Base-by-base conservation (phyloP, 352 stramenopile species). In the Pythium monospermum region DNA sequence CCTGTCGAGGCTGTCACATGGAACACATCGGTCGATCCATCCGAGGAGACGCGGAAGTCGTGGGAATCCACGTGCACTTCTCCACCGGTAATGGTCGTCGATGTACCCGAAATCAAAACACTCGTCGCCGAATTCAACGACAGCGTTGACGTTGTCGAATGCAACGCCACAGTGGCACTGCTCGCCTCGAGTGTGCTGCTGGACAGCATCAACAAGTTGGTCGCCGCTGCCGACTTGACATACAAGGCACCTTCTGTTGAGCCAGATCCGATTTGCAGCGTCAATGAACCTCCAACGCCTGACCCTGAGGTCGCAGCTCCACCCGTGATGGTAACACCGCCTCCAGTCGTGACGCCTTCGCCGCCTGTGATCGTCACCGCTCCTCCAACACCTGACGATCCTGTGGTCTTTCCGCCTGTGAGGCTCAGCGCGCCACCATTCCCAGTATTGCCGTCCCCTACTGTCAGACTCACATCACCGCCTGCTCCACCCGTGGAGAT, bases 41-140 rank as follows among this genome's bases (percentile, higher is more conserved):
- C 36, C n/a, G 40, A 40, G 3, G 54, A 52, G 33, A 64, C 48
- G 18, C 36, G 40, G 31, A 64, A 59, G 37, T 64, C 39, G 28
- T 81, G 55, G 36, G 64, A 72, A 41, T 80, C 68, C 19, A 87
- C 69, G 35, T 73, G 52, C 44, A 87, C 60, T 10, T 46, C 27
- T 11, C 69, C 73, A 13, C 70, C 71, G 10, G 64, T 53, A 52
- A 87, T 47, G 27, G 66, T 66, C 11, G 73, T 85, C 15, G 54
- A 66, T 22, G 59, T 53, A 13, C 62, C 67, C 15, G 71, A 66
- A 13, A 87, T 81, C 26, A 61, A 56, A 13, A 87, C 65, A 25
- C 53, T 42, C 2, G 68, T 72, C 18, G 55, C 47, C 5, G 73
- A 61, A 15, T 35, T 64, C 16, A 87, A 57, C 33, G 55, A 40